These are phyloP conservation scores for Paracoccidioides brasiliensis DNA, from an alignment of 2,329 filamentous ascomycete genomes.

Conservation along the genomic window DNA sequence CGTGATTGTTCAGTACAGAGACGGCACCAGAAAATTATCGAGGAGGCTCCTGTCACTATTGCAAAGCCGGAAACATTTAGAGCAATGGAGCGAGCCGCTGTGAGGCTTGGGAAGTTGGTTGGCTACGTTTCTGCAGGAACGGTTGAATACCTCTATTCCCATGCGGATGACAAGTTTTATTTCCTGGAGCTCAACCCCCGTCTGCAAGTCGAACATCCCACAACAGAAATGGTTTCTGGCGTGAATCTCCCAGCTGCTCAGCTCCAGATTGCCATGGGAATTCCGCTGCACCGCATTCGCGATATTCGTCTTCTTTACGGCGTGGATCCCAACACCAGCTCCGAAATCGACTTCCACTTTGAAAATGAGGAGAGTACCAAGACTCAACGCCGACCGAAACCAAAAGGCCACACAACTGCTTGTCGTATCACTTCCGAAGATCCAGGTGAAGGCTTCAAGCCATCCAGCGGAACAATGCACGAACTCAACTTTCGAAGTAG, in stretches of 20 bases:
- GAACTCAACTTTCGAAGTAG: conserved; percentile 98
- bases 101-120: conserved; percentile 83
- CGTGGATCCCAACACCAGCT: conserved; percentile 73
- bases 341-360: conserved; percentile 94
- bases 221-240: conserved; percentile 97
- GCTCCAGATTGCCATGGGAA: conserved; percentile 97
- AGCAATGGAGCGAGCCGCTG: conserved; percentile 91
- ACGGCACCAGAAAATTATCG: conserved; percentile 98
- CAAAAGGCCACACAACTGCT: conserved; percentile 93
- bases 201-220: conserved; percentile 98
- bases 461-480: conserved; percentile 96
- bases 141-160: conserved; percentile 97
- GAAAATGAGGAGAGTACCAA: conserved; percentile 69
- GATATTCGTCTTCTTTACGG: conserved; percentile 96
- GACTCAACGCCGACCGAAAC: conserved; percentile 76
- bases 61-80: conserved; percentile 81
- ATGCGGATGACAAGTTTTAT: conserved; percentile 97
- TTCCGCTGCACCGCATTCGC: conserved; percentile 85
- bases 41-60: conserved; percentile 95
- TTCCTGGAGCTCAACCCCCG: conserved; percentile 97
- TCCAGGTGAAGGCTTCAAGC: conserved; percentile 98
- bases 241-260: conserved; percentile 95
- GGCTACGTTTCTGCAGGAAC: conserved; percentile 98
- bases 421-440: conserved; percentile 99
- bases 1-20: conserved; percentile 98